Percentiles rank a stretch among this genome's conserved stretches.
Conservation (phyloP, 2,329 filamentous ascomycete genomes). For the Curvularia sp. region DNA sequence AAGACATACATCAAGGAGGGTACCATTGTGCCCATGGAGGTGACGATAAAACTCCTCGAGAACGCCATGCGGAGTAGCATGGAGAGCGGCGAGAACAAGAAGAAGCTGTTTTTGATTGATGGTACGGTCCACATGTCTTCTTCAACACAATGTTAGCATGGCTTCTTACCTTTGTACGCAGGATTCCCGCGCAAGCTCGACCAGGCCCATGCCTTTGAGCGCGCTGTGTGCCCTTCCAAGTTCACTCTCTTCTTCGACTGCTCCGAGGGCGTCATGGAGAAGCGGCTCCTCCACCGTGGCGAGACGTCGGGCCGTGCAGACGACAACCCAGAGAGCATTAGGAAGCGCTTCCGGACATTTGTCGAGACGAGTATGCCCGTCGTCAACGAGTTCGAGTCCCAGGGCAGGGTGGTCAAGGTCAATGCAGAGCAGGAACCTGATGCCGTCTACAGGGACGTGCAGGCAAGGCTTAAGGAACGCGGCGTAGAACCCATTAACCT, state of each 20-base stretch:
- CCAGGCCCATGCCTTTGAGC: conserved; percentile 93
- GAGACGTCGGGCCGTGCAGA: conserved; percentile 91
- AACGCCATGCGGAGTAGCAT: conserved; percentile 85
- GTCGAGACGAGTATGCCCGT: conserved; percentile 98
- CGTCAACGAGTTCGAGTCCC: conserved; percentile 79
- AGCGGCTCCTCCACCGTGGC: conserved; percentile 82
- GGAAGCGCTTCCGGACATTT: conserved; percentile 94
- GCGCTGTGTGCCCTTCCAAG: conserved; percentile 80
- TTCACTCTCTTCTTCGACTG: conserved; percentile 96
- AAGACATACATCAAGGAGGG: conserved; percentile 92
- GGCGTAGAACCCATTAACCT: conserved; percentile 43
- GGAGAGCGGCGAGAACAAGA: conserved; percentile 55
- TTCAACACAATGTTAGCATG: no score
- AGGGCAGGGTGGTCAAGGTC: conserved; percentile 81
- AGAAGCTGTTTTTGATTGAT: conserved; percentile 76
- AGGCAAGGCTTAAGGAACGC: conserved; percentile 43
- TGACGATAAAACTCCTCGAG: conserved; percentile 90
- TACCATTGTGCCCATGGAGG: conserved; percentile 97
- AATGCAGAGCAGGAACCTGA: conserved; percentile 73
- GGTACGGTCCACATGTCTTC: conserved; percentile 46
- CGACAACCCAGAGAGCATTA: conserved; percentile 94
- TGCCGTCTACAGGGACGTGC: conserved; percentile 65
- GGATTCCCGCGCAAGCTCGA: conserved; percentile 97
- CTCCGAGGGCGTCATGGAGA: conserved; percentile 86
- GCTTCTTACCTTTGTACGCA: conserved; percentile 19